Evolutionary conservation across 2,329 filamentous ascomycete genomes (phyloP).

Genomic region (Trichoderma hamatum): DNA sequence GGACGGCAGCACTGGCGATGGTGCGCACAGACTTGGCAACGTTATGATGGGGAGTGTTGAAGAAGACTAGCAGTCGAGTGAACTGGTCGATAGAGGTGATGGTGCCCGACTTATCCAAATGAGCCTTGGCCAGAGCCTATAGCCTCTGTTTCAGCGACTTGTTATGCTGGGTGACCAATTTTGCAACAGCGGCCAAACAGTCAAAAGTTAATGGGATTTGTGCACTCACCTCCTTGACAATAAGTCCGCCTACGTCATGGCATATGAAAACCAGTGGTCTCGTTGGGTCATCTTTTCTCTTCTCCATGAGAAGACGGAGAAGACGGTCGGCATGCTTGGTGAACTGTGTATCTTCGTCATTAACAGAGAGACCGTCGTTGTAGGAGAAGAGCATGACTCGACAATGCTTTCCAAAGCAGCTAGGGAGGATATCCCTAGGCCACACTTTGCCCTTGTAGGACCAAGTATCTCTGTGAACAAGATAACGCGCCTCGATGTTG

Average conservation of each 20-base stretch:
- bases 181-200: neutral
- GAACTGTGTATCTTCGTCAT: constrained; percentile 14
- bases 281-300: neutral
- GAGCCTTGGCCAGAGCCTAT: constrained; percentile 19
- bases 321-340: constrained; percentile 9
- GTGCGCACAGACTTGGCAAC: constrained; percentile 9
- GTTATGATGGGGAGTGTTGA: constrained; percentile 25
- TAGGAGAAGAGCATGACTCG: constrained; percentile 27
- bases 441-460: constrained; percentile 1
- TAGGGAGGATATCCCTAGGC: constrained; percentile 24
- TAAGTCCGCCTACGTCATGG: constrained; percentile 24
- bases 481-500: constrained; percentile 19
- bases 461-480: constrained; percentile 22
- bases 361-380: constrained; percentile 3
- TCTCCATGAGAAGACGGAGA: constrained; percentile 18
- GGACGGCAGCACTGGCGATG: constrained; percentile 14
- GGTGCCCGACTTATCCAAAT: neutral
- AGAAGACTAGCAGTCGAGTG: constrained; percentile 22
- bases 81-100: neutral
- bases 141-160: neutral
- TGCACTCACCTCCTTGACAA: constrained; percentile 23
- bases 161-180: neutral
- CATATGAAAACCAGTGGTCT: constrained; percentile 24
- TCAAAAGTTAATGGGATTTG: neutral
- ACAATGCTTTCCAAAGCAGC: neutral